phyloP scores from a whole-genome alignment of 2,329 filamentous ascomycete genomes.

The Monilinia fructicola region DNA sequence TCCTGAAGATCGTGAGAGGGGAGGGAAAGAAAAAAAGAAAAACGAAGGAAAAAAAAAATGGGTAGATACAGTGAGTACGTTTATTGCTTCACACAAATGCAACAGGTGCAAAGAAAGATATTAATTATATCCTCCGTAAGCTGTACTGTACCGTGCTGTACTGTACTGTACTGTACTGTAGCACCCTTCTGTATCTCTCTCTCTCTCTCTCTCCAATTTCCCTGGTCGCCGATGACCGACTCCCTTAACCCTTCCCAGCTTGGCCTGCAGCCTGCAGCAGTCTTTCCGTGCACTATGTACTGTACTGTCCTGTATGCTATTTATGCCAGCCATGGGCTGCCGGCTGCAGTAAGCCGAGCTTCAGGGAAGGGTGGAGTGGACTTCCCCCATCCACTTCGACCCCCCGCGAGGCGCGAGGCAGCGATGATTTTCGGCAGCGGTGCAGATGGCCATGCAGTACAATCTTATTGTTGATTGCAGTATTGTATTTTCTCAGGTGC shows the following conservation, averaged over 20 bases:
- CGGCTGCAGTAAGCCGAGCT: constrained; percentile 10
- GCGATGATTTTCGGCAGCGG: constrained; percentile 10
- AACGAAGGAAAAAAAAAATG: background rate
- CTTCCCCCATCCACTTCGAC: background rate
- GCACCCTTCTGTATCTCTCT: background rate
- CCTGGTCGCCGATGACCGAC: constrained; percentile 16
- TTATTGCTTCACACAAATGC: too few species aligned
- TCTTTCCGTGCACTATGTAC: constrained; percentile 2
- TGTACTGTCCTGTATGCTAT: too few species aligned
- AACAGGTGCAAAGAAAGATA: constrained; percentile 8
- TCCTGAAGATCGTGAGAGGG: constrained; percentile 13
- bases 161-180: too few species aligned
- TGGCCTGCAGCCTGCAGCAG: constrained; percentile 8
- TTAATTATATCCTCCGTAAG: background rate
- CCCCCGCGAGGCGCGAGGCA: constrained; percentile 14
- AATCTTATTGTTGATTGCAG: background rate
- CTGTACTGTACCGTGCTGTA: too few species aligned
- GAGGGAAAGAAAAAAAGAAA: too few species aligned
- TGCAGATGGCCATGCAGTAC: background rate
- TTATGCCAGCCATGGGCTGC: background rate
- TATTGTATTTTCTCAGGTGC: too few species aligned
- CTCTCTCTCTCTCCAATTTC: background rate
- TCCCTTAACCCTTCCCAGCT: constrained; percentile 11
- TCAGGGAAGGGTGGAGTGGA: background rate
- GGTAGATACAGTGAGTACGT: background rate